Evolutionary conservation across 441 rosid species (phyloP).

Genomic region (Erodium chrysanthum): DNA sequence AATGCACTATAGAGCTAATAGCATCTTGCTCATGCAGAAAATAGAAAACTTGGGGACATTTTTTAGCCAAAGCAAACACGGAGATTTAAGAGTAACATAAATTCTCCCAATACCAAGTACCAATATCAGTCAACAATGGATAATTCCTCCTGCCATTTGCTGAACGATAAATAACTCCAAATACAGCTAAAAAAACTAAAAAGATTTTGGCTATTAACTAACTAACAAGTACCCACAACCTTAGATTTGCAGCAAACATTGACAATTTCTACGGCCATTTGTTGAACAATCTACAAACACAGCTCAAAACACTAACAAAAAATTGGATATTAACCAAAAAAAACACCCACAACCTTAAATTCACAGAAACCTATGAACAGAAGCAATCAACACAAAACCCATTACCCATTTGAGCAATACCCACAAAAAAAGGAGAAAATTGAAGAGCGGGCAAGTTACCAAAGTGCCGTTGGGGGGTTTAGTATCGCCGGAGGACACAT

Average conservation of each 20-base stretch:
- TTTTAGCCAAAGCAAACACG: background rate
- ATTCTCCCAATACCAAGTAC: background rate
- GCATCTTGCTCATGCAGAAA: background rate
- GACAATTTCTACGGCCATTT: background rate
- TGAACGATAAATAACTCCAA: no score
- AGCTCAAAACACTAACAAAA: background rate
- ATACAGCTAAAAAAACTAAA: background rate
- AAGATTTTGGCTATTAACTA: background rate
- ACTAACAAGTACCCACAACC: background rate
- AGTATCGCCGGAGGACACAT: conserved; percentile 39
- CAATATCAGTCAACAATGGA: background rate
- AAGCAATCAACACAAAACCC: background rate
- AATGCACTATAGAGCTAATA: background rate
- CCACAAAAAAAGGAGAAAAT: background rate
- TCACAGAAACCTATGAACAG: background rate
- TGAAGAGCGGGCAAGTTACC: conserved; percentile 28
- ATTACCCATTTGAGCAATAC: no score
- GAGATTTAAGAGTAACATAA: no score
- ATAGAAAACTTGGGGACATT: background rate
- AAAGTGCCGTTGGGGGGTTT: conserved; percentile 50
- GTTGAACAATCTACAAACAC: background rate
- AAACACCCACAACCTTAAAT: background rate
- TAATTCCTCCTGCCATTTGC: no score
- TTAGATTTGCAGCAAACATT: background rate
- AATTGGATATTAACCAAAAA: background rate